Conservation (phyloP, 208 protist genomes). For the Crithidia fasciculata region DNA sequence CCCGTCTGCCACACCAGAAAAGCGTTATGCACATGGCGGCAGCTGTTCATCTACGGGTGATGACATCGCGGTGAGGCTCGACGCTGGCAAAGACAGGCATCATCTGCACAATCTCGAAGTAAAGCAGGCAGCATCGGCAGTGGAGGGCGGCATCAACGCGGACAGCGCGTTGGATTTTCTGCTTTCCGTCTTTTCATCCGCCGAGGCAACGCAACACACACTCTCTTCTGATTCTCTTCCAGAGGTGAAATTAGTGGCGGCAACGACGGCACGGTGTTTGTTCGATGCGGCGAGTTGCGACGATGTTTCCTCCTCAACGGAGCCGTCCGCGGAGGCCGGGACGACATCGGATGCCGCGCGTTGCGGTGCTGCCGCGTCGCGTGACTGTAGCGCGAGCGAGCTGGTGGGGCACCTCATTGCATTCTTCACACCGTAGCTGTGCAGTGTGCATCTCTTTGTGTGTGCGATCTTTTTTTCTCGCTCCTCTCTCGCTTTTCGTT, state of each 20-base stretch:
- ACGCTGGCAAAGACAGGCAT: no score
- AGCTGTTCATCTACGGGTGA: no score
- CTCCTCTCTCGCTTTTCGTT: conserved; percentile 8
- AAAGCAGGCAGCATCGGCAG: neutral
- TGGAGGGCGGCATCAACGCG: neutral
- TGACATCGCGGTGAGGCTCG: no score
- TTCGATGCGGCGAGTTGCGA: no score
- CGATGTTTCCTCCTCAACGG: no score
- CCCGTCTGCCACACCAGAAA: no score
- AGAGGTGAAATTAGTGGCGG: no score
- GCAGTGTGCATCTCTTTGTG: neutral
- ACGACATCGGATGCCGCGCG: neutral
- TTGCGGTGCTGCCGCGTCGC: neutral
- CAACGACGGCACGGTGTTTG: no score
- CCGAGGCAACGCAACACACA: neutral
- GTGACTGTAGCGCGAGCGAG: conserved; percentile 20
- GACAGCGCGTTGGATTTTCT: neutral
- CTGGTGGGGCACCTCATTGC: conserved; percentile 35
- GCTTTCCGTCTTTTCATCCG: neutral
- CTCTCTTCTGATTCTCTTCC: no score
- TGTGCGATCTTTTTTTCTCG: neutral
- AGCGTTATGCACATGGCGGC: no score
- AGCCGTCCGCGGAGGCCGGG: no score
- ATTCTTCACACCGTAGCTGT: conserved; percentile 13
- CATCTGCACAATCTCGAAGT: neutral